phyloP scores from a whole-genome alignment of 768 basidiomycete species.

The Chalciporus sphaerocephalus region DNA sequence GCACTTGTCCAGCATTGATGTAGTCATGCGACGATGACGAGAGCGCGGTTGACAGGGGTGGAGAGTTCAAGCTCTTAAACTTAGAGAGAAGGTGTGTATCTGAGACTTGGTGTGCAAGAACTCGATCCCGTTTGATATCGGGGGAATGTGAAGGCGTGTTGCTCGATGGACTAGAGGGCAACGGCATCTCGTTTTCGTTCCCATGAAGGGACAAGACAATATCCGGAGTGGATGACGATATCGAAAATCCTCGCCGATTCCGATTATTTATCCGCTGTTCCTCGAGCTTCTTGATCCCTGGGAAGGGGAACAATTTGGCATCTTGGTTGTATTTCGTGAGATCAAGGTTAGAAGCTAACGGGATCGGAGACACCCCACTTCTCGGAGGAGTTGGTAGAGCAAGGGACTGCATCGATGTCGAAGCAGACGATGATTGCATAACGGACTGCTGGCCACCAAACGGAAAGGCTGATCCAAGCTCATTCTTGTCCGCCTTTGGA shows the following conservation, averaged over 20 bases:
- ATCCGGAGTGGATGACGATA: conserved; percentile 48
- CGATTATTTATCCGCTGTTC: conserved; percentile 58
- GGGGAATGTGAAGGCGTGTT: conserved; percentile 48
- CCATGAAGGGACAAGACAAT: conserved; percentile 41
- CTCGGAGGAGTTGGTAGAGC: conserved; percentile 51
- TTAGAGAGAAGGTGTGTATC: conserved; percentile 61
- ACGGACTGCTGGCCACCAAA: conserved; percentile 49
- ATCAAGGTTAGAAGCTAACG: conserved; percentile 67
- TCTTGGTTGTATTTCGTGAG: conserved; percentile 62
- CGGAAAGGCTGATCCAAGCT: conserved; percentile 35
- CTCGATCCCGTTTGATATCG: conserved; percentile 53
- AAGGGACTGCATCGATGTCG: conserved; percentile 57
- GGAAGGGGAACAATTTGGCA: conserved; percentile 85
- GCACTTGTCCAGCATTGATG: conserved; percentile 33
- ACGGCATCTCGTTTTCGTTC: conserved; percentile 41
- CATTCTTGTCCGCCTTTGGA: conserved; percentile 53
- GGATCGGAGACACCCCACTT: conserved; percentile 71
- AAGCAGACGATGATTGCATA: conserved; percentile 64
- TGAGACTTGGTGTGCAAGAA: conserved; percentile 63
- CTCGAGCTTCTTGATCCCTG: conserved; percentile 76
- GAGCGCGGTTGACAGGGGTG: conserved; percentile 38
- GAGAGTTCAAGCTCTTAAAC: conserved; percentile 40
- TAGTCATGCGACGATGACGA: conserved; percentile 53
- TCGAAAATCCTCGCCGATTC: conserved; percentile 47
- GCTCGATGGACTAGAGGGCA: conserved; percentile 46